phyloP scores from a whole-genome alignment of 768 basidiomycete genomes.

The Pulveroboletus sp. region DNA sequence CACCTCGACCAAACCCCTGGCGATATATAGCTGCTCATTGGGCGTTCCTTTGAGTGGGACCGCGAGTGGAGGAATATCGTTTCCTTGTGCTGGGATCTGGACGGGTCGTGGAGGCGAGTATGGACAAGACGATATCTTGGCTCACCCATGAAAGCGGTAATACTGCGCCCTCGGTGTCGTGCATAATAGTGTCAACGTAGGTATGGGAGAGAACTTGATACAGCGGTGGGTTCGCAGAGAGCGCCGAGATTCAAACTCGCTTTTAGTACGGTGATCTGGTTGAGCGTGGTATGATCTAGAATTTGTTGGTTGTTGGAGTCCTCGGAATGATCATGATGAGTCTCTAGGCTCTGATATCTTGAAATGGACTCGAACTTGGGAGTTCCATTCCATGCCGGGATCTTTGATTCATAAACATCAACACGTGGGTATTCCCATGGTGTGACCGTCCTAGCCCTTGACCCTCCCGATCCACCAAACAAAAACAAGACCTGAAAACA shows the following conservation, averaged over 20 bases:
- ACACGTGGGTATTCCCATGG: no score
- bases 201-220: neutral
- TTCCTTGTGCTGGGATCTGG: constrained; percentile 16
- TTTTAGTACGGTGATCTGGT: no score
- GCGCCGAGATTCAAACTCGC: neutral
- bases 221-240: neutral
- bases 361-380: no score
- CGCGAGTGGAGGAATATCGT: constrained; percentile 19
- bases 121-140: no score
- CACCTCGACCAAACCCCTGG: constrained; percentile 17
- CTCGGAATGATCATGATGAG: constrained; percentile 2
- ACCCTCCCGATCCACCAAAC: neutral
- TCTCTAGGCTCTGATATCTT: neutral
- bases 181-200: constrained; percentile 7
- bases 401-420: no score
- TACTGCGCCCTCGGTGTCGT: neutral
- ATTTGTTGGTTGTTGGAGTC: neutral
- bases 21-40: constrained; percentile 16
- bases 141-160: constrained; percentile 19
- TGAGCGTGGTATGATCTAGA: neutral
- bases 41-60: constrained; percentile 9
- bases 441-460: constrained; percentile 1
- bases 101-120: neutral
- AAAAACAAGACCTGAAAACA: neutral
- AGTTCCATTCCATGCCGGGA: no score